Base-by-base conservation (phyloP, 73 alveolate species). In the Blepharisma japonicum region DNA sequence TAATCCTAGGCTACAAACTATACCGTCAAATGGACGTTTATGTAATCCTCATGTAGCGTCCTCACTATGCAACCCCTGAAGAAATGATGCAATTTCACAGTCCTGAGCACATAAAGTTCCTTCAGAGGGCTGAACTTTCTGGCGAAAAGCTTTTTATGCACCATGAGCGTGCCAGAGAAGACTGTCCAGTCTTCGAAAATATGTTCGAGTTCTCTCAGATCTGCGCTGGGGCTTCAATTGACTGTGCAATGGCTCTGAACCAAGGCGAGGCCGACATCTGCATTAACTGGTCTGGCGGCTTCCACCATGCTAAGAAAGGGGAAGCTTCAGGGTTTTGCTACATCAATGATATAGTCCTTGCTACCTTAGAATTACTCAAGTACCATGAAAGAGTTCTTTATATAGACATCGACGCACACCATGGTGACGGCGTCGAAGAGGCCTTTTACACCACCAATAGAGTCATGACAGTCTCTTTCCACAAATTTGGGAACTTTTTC, bases 361-460 rank as follows among this genome's bases (percentile, higher is more conserved):
- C 97, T 21, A 95, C 93, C 50, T 84, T 94, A 79, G 99, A 96
- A 81, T 87, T 96, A 55, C 90, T 95, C 45, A 96, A 96, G 87
- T 87, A 88, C 56, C 94, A 91, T 86, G 89, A 89, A 50, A 79
- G 99, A 71, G 99, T 96, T 27, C 85, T 96, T 53, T 96, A 96
- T 84, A 89, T 96, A 20, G 99, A 96, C 83, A 96, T 96, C 9
- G 99, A 96, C 81, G 97, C 95, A 27, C 99, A 96, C 71, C 99
- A 96, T 80, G 99, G 99, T 14, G 99, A 96, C 80, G 99, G 99
- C 45, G 99, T 96, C 54, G 99, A 96, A 83, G 99, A 96, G 79
- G 99, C 99, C 27, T 96, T 96, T 81, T 93, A 86, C 85, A 80
- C 89, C 46, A 89, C 98, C 6, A 91, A 96, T 83, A 81, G 99